Conservation (phyloP, 805 yeast genomes). For the Vanderwaltozyma verrucispora region DNA sequence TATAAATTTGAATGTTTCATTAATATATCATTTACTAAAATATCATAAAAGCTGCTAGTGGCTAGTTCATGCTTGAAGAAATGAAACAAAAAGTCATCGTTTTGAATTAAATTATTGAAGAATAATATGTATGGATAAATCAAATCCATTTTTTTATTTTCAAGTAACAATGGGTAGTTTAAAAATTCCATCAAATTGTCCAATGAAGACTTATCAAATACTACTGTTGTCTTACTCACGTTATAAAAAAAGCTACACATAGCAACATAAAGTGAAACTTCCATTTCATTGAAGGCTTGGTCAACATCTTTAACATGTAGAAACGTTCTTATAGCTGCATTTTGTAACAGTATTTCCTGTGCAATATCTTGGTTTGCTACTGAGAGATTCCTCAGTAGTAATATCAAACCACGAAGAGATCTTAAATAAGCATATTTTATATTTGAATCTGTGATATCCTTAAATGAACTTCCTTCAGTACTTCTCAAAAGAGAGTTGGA, state of each 20-base stretch:
- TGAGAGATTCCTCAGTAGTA: slow-evolving; percentile 41
- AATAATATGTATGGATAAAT: slow-evolving; percentile 13
- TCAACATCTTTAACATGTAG: slow-evolving; percentile 1
- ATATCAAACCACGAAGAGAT: slow-evolving; percentile 35
- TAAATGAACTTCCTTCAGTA: neutral
- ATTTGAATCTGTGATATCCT: slow-evolving; percentile 1
- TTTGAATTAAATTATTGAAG: slow-evolving; percentile 14
- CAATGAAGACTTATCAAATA: slow-evolving; percentile 14
- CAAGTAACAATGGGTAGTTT: slow-evolving; percentile 13
- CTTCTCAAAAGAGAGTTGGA: slow-evolving; percentile 7
- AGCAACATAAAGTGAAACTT: slow-evolving; percentile 11
- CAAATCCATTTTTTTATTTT: slow-evolving; percentile 4
- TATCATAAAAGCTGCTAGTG: slow-evolving; percentile 10
- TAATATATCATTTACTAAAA: slow-evolving; percentile 11
- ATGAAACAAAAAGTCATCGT: slow-evolving; percentile 18
- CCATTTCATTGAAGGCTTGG: too few species aligned
- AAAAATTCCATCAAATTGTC: slow-evolving; percentile 12
- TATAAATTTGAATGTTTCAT: slow-evolving; percentile 9
- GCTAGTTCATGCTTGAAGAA: slow-evolving; percentile 15
- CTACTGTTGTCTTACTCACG: slow-evolving; percentile 10
- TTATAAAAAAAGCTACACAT: slow-evolving; percentile 18
- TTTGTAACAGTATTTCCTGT: slow-evolving; percentile 15
- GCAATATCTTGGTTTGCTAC: slow-evolving; percentile 26
- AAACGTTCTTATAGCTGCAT: slow-evolving; percentile 8
- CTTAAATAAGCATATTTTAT: slow-evolving; percentile 22